Conservation (phyloP, 164 flowering plant genomes). For the Chimonanthus salicifolius region DNA sequence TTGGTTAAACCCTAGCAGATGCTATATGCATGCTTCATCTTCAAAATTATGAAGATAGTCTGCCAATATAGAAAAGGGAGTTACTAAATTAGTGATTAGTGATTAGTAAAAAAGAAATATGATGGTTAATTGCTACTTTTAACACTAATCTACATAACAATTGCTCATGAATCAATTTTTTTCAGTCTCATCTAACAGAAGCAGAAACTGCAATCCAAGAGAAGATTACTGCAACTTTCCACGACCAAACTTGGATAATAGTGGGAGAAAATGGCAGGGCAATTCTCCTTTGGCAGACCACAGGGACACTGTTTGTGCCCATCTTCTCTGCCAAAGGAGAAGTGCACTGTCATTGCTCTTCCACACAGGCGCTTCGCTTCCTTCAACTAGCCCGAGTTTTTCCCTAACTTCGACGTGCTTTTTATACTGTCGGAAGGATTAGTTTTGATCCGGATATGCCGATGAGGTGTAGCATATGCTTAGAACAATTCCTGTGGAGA, state of each 20-base stretch:
- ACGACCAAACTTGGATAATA: neutral
- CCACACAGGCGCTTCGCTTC: neutral
- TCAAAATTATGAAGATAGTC: no score
- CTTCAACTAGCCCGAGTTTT: neutral
- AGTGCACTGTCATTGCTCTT: slow-evolving; percentile 1
- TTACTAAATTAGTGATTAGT: no score
- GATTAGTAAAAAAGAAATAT: no score
- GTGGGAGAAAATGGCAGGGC: slow-evolving; percentile 4
- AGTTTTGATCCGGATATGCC: neutral
- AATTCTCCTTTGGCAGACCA: slow-evolving; percentile 7
- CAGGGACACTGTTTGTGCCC: neutral
- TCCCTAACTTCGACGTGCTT: neutral
- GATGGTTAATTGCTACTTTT: no score
- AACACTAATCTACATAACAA: no score
- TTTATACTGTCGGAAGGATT: neutral
- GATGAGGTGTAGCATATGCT: neutral
- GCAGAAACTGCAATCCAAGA: no score
- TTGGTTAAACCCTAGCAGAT: no score
- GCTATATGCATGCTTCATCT: no score
- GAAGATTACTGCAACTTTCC: no score
- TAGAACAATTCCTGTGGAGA: neutral
- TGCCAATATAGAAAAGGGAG: no score
- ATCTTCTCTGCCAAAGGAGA: neutral
- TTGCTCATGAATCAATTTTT: no score
- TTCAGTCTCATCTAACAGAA: no score